phyloP scores from a whole-genome alignment of 2,329 filamentous ascomycete genomes.

The Ilyonectria destructans region DNA sequence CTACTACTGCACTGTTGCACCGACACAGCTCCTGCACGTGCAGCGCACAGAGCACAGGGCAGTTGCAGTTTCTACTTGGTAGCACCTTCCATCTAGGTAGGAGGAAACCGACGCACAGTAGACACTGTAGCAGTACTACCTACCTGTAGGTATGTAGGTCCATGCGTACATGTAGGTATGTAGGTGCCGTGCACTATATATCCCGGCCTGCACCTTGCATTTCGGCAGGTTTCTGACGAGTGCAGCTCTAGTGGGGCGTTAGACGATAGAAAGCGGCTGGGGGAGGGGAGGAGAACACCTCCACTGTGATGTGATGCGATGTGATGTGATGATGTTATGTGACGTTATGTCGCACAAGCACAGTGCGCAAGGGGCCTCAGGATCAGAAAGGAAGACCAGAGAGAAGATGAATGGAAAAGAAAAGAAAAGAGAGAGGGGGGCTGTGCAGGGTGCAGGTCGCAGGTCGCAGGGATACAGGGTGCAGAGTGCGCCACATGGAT shows the following conservation, averaged over 20 bases:
- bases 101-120: background rate
- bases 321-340: background rate
- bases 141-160: no score
- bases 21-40: slow-evolving; percentile 7
- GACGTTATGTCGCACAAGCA: slow-evolving; percentile 9
- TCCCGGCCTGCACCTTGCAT: background rate
- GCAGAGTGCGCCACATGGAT: slow-evolving; percentile 11
- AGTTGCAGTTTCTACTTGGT: background rate
- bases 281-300: background rate
- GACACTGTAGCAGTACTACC: background rate
- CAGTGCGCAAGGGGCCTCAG: slow-evolving; percentile 3
- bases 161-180: background rate
- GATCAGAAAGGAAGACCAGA: background rate
- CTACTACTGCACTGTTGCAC: no score
- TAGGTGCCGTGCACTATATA: background rate
- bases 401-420: slow-evolving; percentile 19
- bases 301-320: background rate
- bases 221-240: background rate
- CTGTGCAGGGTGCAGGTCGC: slow-evolving; percentile 15
- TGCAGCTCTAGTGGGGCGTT: background rate
- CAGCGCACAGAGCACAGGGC: slow-evolving; percentile 6
- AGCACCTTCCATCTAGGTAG: slow-evolving; percentile 1
- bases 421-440: slow-evolving; percentile 3
- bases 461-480: slow-evolving; percentile 12
- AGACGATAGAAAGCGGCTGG: background rate